These are phyloP conservation scores for Phanerodontia chrysosporium DNA, from an alignment of 768 basidiomycete genomes.

Conservation along the genomic window DNA sequence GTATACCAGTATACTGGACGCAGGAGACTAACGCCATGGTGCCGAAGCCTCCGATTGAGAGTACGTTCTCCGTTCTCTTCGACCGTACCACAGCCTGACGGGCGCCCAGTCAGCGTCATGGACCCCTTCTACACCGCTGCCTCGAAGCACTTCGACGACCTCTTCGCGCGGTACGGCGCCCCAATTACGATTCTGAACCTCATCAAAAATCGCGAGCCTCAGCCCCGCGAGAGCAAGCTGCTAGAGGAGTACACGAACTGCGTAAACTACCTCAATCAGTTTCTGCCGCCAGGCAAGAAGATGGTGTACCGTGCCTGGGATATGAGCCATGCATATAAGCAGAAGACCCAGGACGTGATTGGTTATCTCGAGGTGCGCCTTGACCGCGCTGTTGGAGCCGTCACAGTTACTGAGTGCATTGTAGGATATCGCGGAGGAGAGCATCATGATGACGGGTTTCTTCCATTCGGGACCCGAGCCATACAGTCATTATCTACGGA, in stretches of 20 bases:
- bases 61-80: conserved; percentile 42
- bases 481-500: conserved; percentile 61
- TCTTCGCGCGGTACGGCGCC: conserved; percentile 85
- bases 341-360: conserved; percentile 96
- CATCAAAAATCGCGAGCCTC: conserved; percentile 80
- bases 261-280: conserved; percentile 91
- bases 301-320: conserved; percentile 96
- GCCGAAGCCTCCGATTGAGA: conserved; percentile 94
- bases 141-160: conserved; percentile 86
- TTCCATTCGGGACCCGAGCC: conserved; percentile 94
- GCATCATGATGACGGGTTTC: conserved; percentile 86
- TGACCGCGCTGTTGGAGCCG: no score
- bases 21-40: conserved; percentile 89
- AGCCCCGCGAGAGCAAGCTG: conserved; percentile 85
- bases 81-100: background rate
- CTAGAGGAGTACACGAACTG: conserved; percentile 90
- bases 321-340: conserved; percentile 92
- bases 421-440: conserved; percentile 92
- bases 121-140: conserved; percentile 96
- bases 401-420: no score
- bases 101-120: conserved; percentile 73
- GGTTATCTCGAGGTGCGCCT: conserved; percentile 45
- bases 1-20: conserved; percentile 95
- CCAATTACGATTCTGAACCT: conserved; percentile 91
- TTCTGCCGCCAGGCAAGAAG: conserved; percentile 78